Evolutionary conservation across 805 yeast species (phyloP), one percentile per base, ranked within the genome.

Genomic region (Blastobotrys chiropterorum): DNA sequence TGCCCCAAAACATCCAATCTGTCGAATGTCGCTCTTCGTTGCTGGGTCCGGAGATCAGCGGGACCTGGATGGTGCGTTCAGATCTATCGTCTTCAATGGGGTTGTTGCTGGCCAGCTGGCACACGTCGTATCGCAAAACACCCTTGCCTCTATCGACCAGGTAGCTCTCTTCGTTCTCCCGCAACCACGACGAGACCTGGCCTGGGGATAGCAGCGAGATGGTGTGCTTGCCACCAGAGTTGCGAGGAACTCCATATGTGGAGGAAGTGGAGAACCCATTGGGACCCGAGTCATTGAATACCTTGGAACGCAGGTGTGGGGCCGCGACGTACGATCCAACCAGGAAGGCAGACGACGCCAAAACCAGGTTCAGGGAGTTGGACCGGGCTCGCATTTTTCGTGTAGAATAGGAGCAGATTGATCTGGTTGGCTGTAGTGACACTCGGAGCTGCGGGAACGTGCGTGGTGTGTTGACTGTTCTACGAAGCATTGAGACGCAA

Each of bases 71-170:
- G 21, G 69, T 81, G 56, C 84, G 85, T 63, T 90, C 98, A 1
- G 92, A 79, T 54, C 94, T 80, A 62, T 88, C 96, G 66, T 94
- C 99, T 66, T 94, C 99, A 57, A 90, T 88, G 8, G 98, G 98
- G 50, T 85, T 82, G 67, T 94, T 94, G 44, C 95, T 85, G 6
- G 97, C 86, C 49, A 94, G 71, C 68, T 94, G 99, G 39, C 94
- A 79, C 22, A 89, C 78, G 66, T 94, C 99, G 64, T 90, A 92
- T 52, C 99, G 76, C 8, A 81, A 67, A 16, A 94, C 92, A 17
- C 98, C 98, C 55, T 85, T 83, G 11, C 92, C 90, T 53, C 97
- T 76, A 58, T 86, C 83, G 17, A 92, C 92, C 34, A 72, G 66
- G 62, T 83, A 87, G 56, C 92, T 82, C 67, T 90, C 94, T 64